phyloP scores from a whole-genome alignment of 2,329 filamentous ascomycete genomes.

The Exophiala oligosperma region DNA sequence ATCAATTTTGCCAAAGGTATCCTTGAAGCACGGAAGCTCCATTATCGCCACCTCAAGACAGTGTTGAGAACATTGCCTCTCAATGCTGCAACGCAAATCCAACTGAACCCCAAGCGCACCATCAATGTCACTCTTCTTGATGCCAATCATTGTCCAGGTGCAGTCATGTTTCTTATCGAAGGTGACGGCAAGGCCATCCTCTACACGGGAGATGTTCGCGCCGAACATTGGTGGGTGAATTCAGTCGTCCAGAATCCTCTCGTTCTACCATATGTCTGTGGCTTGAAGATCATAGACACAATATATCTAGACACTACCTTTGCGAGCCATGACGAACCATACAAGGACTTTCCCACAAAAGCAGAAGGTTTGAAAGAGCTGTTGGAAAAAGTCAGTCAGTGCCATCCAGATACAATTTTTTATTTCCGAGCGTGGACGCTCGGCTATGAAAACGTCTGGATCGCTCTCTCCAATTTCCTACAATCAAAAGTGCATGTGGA shows the following conservation, averaged over 20 bases:
- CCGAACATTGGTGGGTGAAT: slow-evolving; percentile 84
- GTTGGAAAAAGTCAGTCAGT: slow-evolving; percentile 64
- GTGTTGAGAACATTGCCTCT: slow-evolving; percentile 78
- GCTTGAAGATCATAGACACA: slow-evolving; percentile 68
- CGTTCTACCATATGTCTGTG: slow-evolving; percentile 70
- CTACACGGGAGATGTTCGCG: slow-evolving; percentile 84
- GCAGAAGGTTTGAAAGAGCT: slow-evolving; percentile 75
- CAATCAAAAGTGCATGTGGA: slow-evolving; percentile 77
- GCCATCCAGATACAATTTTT: slow-evolving; percentile 74
- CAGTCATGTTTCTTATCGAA: slow-evolving; percentile 92
- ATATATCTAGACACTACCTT: slow-evolving; percentile 92
- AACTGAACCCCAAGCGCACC: slow-evolving; percentile 66
- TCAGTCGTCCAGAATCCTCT: slow-evolving; percentile 68
- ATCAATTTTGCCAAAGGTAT: slow-evolving; percentile 79
- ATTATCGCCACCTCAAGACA: slow-evolving; percentile 73
- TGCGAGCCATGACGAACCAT: slow-evolving; percentile 51
- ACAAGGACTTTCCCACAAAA: slow-evolving; percentile 61
- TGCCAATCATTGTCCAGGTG: slow-evolving; percentile 87
- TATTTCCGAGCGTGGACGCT: slow-evolving; percentile 90
- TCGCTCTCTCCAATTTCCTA: slow-evolving; percentile 71
- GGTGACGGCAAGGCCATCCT: slow-evolving; percentile 69
- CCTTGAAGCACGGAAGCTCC: slow-evolving; percentile 70
- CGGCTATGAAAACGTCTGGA: slow-evolving; percentile 90
- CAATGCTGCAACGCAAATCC: slow-evolving; percentile 74
- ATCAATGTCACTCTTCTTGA: slow-evolving; percentile 83